phyloP scores from a whole-genome alignment of 768 basidiomycete species.

The Lentinus brumalis region DNA sequence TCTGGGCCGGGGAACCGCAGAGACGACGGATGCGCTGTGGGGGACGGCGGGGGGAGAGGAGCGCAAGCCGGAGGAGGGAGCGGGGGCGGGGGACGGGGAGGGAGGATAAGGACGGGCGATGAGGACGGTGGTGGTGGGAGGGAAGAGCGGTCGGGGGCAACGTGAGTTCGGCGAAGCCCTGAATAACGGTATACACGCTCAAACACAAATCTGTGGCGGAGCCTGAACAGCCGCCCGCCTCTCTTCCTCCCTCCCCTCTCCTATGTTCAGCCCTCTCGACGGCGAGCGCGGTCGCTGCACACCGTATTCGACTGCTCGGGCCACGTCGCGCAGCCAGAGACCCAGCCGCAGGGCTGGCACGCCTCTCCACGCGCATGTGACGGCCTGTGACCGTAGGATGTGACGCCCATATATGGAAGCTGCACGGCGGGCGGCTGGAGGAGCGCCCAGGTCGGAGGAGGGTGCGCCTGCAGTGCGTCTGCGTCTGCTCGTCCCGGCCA shows the following conservation, averaged over 20 bases:
- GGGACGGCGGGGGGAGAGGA: constrained; percentile 25
- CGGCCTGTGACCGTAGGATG: constrained; percentile 14
- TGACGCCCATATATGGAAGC: constrained; percentile 15
- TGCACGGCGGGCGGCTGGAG: constrained; percentile 7
- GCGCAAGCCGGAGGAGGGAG: constrained; percentile 21
- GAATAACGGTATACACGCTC: constrained; percentile 26
- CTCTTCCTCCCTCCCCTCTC: background rate
- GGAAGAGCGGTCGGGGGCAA: constrained; percentile 26
- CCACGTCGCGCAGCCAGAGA: background rate
- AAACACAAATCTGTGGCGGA: constrained; percentile 28
- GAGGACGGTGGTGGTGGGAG: constrained; percentile 29
- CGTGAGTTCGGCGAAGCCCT: constrained; percentile 26
- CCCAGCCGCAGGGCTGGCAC: background rate
- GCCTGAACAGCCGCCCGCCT: constrained; percentile 20
- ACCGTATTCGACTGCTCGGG: background rate
- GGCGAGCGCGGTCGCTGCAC: background rate
- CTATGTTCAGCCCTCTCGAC: background rate
- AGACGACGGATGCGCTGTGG: constrained; percentile 3
- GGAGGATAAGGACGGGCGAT: constrained; percentile 24
- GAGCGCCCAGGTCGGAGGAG: background rate
- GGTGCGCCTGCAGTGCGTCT: background rate
- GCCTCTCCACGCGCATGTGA: background rate
- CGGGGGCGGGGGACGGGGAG: constrained; percentile 19
- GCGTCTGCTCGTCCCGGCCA: background rate
- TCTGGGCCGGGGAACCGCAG: constrained; percentile 15